Percentiles rank a stretch among this genome's conserved stretches.
Evolutionary conservation across 2,329 filamentous ascomycete species (phyloP).

Genomic region (Cladosporium phlei): DNA sequence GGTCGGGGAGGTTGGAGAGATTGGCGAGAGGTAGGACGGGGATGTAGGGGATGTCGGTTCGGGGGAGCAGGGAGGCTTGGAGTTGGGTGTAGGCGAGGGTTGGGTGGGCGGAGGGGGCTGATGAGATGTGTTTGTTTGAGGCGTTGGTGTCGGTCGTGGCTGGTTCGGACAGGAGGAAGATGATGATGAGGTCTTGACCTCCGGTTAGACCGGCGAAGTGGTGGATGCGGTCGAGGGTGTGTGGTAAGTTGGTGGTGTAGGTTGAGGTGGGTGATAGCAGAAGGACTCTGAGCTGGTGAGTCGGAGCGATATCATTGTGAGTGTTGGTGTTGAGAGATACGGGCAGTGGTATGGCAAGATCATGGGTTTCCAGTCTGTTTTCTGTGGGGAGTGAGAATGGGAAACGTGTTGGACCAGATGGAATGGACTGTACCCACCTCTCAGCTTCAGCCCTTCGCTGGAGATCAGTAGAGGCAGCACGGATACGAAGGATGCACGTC

Average conservation of each 20-base stretch:
- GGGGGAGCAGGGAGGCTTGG: constrained; percentile 23
- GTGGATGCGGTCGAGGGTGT: constrained; percentile 28
- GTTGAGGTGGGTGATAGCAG: constrained; percentile 29
- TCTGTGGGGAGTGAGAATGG: constrained; percentile 24
- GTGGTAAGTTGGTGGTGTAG: constrained; percentile 16
- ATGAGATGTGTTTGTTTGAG: constrained; percentile 15
- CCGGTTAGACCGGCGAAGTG: constrained; percentile 29
- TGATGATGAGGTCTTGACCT: constrained; percentile 27
- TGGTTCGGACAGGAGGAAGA: constrained; percentile 29
- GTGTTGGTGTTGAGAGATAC: constrained; percentile 8
- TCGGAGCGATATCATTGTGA: constrained; percentile 11
- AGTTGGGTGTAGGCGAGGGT: constrained; percentile 24
- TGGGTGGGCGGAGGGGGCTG: not conserved
- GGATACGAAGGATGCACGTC: constrained; percentile 35
- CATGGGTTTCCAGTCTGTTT: constrained; percentile 33
- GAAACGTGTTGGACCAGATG: not conserved
- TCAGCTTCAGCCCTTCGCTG: constrained; percentile 22
- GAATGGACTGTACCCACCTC: too few species aligned
- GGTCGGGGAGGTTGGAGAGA: constrained; percentile 19
- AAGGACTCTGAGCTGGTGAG: constrained; percentile 26
- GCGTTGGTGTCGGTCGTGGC: constrained; percentile 15
- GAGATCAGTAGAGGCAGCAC: constrained; percentile 19
- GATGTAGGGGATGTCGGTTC: constrained; percentile 20
- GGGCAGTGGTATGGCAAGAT: constrained; percentile 29
- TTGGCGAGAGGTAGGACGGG: constrained; percentile 26